Base-by-base conservation (phyloP, 495 filamentous ascomycete species). In the Neurospora intermedia region DNA sequence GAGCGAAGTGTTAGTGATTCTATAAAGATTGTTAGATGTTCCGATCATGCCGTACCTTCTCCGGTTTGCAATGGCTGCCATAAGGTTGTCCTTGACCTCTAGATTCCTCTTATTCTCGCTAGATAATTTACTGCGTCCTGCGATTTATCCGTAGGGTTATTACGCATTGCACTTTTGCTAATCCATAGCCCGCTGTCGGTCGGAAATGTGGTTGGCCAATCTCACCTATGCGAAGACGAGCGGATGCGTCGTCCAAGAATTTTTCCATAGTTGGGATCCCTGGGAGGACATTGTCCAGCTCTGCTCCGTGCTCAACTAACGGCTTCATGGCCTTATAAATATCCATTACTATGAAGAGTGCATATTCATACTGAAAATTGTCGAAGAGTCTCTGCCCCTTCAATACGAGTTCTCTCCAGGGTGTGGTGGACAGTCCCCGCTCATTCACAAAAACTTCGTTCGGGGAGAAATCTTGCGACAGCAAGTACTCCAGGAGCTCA, bases 351-450 rank as follows among this genome's bases (percentile, higher is more conserved):
- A 31, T 31, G 27, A 31, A 31, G 27, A 31, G 2, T 31, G 27
- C 1, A 31, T 2, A 0, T 0, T 2, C 1, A 31, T 1, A 0
- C 2, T 31, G 1, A 31, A 31, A 2, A 2, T 2, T 2, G 2
- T 40, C 40, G 40, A 41, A 7, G 16, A 18, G 4, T 6, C 6
- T 16, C 43, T 45, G 43, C 43, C 4, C 43, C 18, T 2, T 6
- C 43, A 23, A 23, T 2, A 59, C 16, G 13, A 59, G 13, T 16
- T 16, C 23, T 59, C 13, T 59, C 48, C 48, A 59, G 2, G 48
- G 48, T 27, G 48, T 59, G 0, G 48, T 59, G 48, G 0, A 4
- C 5, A 31, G 23, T 16, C 48, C 48, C 11, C 6, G 0, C 23
- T 59, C 23, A 11, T 59, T 16, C 0, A 31, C 23, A 31, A 59